A percentile compares a stretch with the other conserved stretches of the same genome.
Conservation (phyloP, 495 filamentous ascomycete genomes). For the Saxophila tyrrhenica region DNA sequence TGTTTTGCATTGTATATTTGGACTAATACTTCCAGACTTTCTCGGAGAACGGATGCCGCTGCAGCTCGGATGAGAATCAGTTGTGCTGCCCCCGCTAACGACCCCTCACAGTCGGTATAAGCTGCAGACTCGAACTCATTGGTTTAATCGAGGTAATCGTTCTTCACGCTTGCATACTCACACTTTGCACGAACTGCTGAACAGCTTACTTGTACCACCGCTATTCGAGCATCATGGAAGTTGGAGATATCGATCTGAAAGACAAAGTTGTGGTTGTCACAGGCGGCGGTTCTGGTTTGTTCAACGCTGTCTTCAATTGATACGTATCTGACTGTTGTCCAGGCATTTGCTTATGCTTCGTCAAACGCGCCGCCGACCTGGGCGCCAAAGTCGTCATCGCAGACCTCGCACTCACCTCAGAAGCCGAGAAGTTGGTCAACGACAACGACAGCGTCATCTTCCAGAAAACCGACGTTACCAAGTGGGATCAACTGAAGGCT, state of each 20-base stretch:
- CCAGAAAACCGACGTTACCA: conserved; percentile 24
- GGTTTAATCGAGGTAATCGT: no score
- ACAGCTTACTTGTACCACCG: no score
- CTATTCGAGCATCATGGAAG: no score
- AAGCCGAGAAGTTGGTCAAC: conserved; percentile 17
- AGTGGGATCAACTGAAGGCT: conserved; percentile 22
- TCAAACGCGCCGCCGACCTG: conserved; percentile 16
- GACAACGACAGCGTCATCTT: conserved; percentile 18
- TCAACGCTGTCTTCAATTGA: not conserved
- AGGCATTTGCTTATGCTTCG: conserved; percentile 26
- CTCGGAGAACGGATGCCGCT: no score
- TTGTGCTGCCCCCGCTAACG: no score
- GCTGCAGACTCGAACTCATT: no score
- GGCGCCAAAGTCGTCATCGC: conserved; percentile 25
- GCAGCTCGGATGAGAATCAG: no score
- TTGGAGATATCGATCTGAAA: conserved; percentile 1
- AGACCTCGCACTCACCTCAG: conserved; percentile 21
- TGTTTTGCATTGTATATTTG: no score
- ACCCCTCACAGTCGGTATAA: no score
- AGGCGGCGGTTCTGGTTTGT: not conserved
- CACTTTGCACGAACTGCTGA: no score
- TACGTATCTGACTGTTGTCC: not conserved
- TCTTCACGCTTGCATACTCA: no score
- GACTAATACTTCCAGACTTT: no score
- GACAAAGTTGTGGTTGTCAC: conserved; percentile 3